Conservation (phyloP, 2,329 filamentous ascomycete genomes). For the Eutypella sp. region DNA sequence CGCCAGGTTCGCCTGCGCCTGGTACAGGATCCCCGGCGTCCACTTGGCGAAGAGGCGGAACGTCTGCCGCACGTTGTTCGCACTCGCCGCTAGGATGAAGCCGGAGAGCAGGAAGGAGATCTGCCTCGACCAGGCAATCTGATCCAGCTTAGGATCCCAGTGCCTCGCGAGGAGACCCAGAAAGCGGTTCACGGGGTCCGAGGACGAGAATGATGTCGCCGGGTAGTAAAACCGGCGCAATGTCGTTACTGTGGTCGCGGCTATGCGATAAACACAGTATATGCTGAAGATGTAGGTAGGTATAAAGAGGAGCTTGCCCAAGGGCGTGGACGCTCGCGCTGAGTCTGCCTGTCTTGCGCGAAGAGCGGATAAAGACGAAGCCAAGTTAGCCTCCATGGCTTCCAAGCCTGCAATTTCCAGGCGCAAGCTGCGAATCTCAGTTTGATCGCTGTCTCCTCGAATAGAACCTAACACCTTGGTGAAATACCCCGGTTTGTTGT, state of each 20-base stretch:
- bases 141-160: conserved; percentile 78
- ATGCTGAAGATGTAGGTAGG: conserved; percentile 66
- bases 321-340: conserved; percentile 59
- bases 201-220: conserved; percentile 54
- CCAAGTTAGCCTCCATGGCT: conserved; percentile 70
- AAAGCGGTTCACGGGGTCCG: conserved; percentile 79
- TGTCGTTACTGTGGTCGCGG: conserved; percentile 65
- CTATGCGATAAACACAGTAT: conserved; percentile 81
- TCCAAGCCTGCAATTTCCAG: conserved; percentile 76
- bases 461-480: conserved; percentile 70
- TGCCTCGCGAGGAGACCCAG: conserved; percentile 76
- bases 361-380: conserved; percentile 59
- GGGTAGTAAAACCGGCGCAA: conserved; percentile 53
- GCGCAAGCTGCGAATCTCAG: conserved; percentile 58
- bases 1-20: conserved; percentile 72
- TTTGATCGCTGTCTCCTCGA: conserved; percentile 56
- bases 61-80: conserved; percentile 80
- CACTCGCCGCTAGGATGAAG: conserved; percentile 75
- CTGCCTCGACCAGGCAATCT: conserved; percentile 76
- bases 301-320: conserved; percentile 60
- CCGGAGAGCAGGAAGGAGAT: conserved; percentile 81
- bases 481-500: conserved; percentile 56
- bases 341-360: conserved; percentile 59
- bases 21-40: conserved; percentile 64
- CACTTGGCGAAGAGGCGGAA: conserved; percentile 76